Base-by-base conservation (phyloP, 1,139 yeast genomes). In the Barnettozyma hawaiiensis region DNA sequence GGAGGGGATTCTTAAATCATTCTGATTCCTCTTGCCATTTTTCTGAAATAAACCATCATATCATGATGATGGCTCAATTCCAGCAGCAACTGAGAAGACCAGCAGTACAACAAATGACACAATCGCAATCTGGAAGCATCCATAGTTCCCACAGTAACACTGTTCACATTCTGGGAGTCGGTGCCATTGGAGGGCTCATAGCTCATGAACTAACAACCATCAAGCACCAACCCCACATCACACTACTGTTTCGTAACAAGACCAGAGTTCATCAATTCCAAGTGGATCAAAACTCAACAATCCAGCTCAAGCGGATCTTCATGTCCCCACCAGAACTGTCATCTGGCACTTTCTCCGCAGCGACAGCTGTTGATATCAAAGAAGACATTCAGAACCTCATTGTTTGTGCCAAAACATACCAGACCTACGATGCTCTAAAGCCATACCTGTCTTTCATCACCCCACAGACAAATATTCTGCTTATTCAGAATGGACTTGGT, bases 401-500 rank as follows among this genome's bases (percentile, higher is more conserved):
- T 10, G 69, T 85, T 18, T 67, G 89, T 8, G 82, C 92, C 9
- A 85, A 85, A 60, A 73, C 85, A 0, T 74, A 77, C 50, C 81
- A 79, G 50, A 80, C 90, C 0, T 64, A 64, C 36, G 61, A 56
- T 3, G 70, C 72, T 0, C 51, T 86, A 23, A 53, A 57, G 39
- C 77, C 78, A 6, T 70, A 76, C 41, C 50, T 75, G 23, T 72
- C 70, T 2, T 63, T 64, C 39, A 67, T 86, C 31, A 61, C 65
- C 26, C 60, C 68, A 4, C 55, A 66, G 3, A 75, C 95, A 2
- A 82, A 78, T 46, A 65, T 90, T 9, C 57, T 90, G 28, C 63
- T 92, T 21, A 63, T 92, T 9, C 97, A 90, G 55, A 92, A 92
- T 61, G 98, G 98, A 1, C 70, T 85, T 65, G 97, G 97, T 5